Conservation (phyloP, 306 rosid genomes). For the Lathyrus oleraceus region DNA sequence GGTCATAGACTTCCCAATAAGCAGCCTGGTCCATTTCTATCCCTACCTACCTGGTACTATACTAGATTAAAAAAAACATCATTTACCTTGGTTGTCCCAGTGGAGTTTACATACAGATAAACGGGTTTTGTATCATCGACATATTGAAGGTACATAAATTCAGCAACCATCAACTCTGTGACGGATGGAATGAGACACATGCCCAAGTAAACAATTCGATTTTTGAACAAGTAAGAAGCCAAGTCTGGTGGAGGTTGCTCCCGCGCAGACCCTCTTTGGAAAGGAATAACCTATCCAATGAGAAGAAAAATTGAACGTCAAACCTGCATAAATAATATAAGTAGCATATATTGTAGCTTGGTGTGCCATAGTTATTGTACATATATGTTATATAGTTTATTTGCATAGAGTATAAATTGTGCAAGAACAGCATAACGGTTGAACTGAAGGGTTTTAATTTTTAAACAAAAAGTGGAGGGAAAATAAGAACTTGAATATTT, state of each 20-base stretch:
- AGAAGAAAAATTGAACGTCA: constrained; percentile 10
- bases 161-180: constrained; percentile 89
- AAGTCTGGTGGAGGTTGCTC: constrained; percentile 97
- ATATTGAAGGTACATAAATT: constrained; percentile 87
- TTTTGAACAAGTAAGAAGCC: constrained; percentile 88
- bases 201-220: constrained; percentile 91
- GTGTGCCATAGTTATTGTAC: constrained; percentile 17
- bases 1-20: background rate
- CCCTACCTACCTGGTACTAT: background rate
- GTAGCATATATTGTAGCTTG: background rate
- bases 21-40: background rate
- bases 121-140: constrained; percentile 81
- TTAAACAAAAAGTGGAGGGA: background rate
- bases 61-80: constrained; percentile 17
- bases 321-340: constrained; percentile 30
- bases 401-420: constrained; percentile 9
- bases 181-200: constrained; percentile 94
- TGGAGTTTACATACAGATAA: constrained; percentile 88
- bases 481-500: background rate
- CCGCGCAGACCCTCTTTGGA: constrained; percentile 80
- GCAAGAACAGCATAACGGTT: background rate
- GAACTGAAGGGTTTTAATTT: background rate
- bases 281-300: constrained; percentile 83
- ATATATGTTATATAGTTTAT: background rate
- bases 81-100: constrained; percentile 89